A percentile compares a stretch with the other conserved stretches of the same genome.
Conservation (phyloP, 495 filamentous ascomycete species). For the Aspergillus campestris region DNA sequence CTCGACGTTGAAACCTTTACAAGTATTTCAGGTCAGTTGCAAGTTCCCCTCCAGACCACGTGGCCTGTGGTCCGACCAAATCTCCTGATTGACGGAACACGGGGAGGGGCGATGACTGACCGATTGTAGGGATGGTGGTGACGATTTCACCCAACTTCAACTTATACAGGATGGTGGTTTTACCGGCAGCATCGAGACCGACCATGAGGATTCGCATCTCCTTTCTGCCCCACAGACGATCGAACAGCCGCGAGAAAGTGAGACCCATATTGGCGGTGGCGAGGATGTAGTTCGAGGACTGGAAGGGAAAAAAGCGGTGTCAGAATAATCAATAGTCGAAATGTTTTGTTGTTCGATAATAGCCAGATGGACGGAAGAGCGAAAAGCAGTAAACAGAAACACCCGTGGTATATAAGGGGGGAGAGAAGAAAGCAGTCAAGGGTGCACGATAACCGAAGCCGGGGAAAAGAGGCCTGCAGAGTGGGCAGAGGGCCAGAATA, state of each 20-base stretch:
- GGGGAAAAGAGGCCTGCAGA: background rate
- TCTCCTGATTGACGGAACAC: background rate
- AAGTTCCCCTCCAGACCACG: background rate
- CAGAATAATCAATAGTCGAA: slow-evolving; percentile 10
- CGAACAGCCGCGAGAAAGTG: slow-evolving; percentile 85
- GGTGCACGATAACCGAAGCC: background rate
- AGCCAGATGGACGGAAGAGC: too few relatives aligned
- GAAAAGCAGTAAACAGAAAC: background rate
- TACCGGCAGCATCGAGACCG: slow-evolving; percentile 97
- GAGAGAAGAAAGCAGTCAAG: too few relatives aligned
- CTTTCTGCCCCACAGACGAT: slow-evolving; percentile 95
- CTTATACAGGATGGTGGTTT: slow-evolving; percentile 99
- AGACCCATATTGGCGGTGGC: slow-evolving; percentile 79
- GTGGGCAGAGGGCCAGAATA: too few relatives aligned
- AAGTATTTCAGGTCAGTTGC: background rate
- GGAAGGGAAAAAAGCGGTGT: slow-evolving; percentile 12
- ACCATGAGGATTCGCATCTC: slow-evolving; percentile 99
- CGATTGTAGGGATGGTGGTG: slow-evolving; percentile 98
- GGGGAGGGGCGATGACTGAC: slow-evolving; percentile 49
- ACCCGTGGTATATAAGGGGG: background rate
- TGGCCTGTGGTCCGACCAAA: too few relatives aligned
- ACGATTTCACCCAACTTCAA: slow-evolving; percentile 99
- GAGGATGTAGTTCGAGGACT: slow-evolving; percentile 22
- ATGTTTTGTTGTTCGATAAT: slow-evolving; percentile 1
- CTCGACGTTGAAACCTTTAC: slow-evolving; percentile 96